phyloP scores from a whole-genome alignment of 169 alveolate species.

The Plasmodium coatneyi region DNA sequence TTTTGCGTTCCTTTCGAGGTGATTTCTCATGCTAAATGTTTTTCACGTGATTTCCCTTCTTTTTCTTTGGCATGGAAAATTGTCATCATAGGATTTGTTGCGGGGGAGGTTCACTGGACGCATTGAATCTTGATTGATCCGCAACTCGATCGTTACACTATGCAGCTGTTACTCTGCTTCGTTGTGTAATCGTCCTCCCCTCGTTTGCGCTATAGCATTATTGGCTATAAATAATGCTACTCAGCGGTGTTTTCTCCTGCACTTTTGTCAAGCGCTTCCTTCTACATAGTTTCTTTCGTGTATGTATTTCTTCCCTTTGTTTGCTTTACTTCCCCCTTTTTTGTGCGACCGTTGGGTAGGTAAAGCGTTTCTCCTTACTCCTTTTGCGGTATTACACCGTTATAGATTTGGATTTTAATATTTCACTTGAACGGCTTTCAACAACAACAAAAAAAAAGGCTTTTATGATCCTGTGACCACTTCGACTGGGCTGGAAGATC shows the following conservation, averaged over 20 bases:
- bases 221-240: neutral
- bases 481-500: neutral
- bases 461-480: neutral
- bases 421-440: neutral
- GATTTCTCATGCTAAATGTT: constrained; percentile 30
- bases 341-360: neutral
- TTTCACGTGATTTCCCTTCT: constrained; percentile 19
- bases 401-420: neutral
- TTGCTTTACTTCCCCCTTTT: neutral
- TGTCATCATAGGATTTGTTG: neutral
- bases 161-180: neutral
- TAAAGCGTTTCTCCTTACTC: neutral
- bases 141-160: neutral
- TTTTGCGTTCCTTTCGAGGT: neutral
- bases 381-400: neutral
- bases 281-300: neutral
- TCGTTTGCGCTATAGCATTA: neutral
- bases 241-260: neutral
- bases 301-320: neutral
- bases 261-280: neutral
- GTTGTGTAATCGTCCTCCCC: neutral
- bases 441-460: neutral
- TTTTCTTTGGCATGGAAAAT: neutral
- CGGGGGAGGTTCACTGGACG: neutral
- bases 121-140: neutral